A percentile compares a stretch with the other conserved stretches of the same genome.
Conservation (phyloP, 371 early-diverging fungal species). For the Dichotomocladium elegans region DNA sequence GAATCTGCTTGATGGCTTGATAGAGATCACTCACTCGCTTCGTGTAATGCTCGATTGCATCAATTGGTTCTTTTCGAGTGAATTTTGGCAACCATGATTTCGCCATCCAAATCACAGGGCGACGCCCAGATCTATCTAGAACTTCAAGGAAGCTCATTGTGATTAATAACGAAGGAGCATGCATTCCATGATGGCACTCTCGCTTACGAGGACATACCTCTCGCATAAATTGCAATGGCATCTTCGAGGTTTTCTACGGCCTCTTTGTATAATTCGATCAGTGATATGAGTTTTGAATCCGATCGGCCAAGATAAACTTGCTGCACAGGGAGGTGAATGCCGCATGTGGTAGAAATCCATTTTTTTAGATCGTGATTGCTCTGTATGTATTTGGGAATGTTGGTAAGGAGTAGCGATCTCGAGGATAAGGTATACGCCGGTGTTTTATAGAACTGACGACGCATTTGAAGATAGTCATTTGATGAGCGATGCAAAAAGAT, state of each 20-base stretch:
- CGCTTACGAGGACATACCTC: constrained; percentile 41
- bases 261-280: constrained; percentile 61
- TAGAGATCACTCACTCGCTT: constrained; percentile 42
- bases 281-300: constrained; percentile 54
- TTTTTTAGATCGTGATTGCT: constrained; percentile 35
- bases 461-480: constrained; percentile 42
- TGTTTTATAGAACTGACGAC: constrained; percentile 50
- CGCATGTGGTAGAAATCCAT: constrained; percentile 33
- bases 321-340: constrained; percentile 31
- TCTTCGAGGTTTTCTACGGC: constrained; percentile 59
- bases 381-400: constrained; percentile 52
- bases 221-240: constrained; percentile 48
- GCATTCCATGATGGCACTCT: no score
- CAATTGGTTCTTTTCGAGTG: constrained; percentile 14
- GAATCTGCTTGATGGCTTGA: constrained; percentile 42
- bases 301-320: constrained; percentile 64
- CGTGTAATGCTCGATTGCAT: constrained; percentile 72
- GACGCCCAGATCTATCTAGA: background rate
- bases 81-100: background rate
- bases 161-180: no score
- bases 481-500: constrained; percentile 45
- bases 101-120: background rate
- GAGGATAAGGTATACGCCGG: constrained; percentile 42
- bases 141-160: background rate
- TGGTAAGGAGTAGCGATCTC: constrained; percentile 60